A percentile compares a stretch with the other conserved stretches of the same genome.
Evolutionary conservation across 2,329 filamentous ascomycete genomes (phyloP).

Genomic region (Ceratocystis albifundus): DNA sequence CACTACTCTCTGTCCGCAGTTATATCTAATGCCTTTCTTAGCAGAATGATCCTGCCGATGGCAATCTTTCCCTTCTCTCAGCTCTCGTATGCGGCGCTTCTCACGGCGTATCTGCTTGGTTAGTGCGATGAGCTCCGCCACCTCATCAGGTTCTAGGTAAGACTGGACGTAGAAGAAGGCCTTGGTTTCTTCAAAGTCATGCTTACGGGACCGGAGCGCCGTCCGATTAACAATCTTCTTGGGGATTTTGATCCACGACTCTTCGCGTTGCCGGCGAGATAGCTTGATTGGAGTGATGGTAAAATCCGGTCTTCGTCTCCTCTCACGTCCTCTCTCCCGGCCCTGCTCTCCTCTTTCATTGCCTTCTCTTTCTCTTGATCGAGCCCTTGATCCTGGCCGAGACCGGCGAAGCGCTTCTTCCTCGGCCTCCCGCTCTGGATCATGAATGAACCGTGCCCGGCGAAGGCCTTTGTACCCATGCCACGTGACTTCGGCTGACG

Average conservation of each 20-base stretch:
- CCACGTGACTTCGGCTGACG: conserved; percentile 66
- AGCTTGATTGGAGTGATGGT: conserved; percentile 42
- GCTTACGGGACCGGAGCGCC: conserved; percentile 73
- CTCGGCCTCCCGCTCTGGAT: conserved; percentile 48
- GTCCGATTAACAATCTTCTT: conserved; percentile 81
- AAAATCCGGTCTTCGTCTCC: conserved; percentile 73
- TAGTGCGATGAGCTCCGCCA: conserved; percentile 12
- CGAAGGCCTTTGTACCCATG: conserved; percentile 67
- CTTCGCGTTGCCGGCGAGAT: conserved; percentile 35
- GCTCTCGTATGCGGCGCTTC: conserved; percentile 10
- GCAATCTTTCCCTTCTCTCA: neutral
- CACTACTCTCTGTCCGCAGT: neutral
- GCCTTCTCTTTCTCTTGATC: conserved; percentile 22
- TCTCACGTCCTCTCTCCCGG: conserved; percentile 77
- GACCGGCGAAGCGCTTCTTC: neutral
- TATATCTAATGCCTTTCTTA: neutral
- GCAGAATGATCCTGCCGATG: neutral
- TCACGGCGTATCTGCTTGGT: conserved; percentile 19
- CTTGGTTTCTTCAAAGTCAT: conserved; percentile 82
- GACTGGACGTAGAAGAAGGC: conserved; percentile 87
- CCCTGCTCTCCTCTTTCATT: conserved; percentile 29
- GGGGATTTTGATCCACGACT: conserved; percentile 92
- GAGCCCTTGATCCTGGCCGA: conserved; percentile 27
- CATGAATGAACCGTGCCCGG: conserved; percentile 60
- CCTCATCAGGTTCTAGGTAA: conserved; percentile 45